These are phyloP conservation scores for Lactarius trivialis DNA, from an alignment of 768 basidiomycete species.

Conservation along the genomic window DNA sequence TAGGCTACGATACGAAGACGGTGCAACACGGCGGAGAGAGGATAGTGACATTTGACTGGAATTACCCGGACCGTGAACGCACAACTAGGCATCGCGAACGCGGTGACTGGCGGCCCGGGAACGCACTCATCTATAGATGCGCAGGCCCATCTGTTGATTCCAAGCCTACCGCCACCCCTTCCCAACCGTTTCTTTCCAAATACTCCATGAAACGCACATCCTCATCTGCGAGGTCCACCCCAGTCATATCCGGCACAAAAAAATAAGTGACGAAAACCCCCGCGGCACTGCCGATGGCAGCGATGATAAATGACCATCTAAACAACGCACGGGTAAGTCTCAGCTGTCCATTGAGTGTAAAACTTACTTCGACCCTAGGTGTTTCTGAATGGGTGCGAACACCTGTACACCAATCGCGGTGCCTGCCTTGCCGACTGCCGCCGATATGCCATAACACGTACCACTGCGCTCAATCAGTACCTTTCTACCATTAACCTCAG, in stretches of 20 bases:
- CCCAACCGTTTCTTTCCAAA: conserved; percentile 57
- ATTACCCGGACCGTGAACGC: conserved; percentile 1
- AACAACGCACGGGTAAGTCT: background rate
- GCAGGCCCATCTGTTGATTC: no score
- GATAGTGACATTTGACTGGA: background rate
- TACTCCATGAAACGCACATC: conserved; percentile 57
- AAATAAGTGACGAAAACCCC: conserved; percentile 65
- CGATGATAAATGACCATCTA: conserved; percentile 64
- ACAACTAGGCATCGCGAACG: no score
- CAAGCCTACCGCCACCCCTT: conserved; percentile 50
- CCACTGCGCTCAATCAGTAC: conserved; percentile 35
- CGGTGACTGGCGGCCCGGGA: no score
- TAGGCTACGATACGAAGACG: background rate
- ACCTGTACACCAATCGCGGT: conserved; percentile 65
- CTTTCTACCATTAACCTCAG: background rate
- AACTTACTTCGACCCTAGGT: conserved; percentile 54
- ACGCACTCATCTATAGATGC: no score
- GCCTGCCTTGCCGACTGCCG: conserved; percentile 62
- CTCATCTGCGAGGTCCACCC: conserved; percentile 58
- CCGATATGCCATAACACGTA: conserved; percentile 63
- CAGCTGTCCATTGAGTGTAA: background rate
- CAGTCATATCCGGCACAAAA: conserved; percentile 62
- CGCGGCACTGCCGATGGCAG: conserved; percentile 54
- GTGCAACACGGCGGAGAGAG: conserved; percentile 10
- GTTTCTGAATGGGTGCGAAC: conserved; percentile 59